Base-by-base conservation (phyloP, 139 green algal species). In the Parachlorella kessleri region DNA sequence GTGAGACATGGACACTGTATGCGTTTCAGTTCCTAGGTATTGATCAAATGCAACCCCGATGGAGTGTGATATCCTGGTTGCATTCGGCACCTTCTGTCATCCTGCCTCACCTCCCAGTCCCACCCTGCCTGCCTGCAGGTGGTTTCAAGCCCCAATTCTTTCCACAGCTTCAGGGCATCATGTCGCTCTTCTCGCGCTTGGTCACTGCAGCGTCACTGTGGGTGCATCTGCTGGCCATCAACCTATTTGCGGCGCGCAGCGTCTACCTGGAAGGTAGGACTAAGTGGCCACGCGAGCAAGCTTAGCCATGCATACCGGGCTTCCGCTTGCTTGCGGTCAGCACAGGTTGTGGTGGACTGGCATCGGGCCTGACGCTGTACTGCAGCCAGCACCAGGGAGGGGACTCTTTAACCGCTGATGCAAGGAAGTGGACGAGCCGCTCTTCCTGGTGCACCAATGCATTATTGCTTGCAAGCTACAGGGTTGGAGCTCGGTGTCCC, bases 91-190 rank as follows among this genome's bases (percentile, higher is more conserved):
- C n/a, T n/a, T n/a, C n/a, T n/a, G n/a, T n/a, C n/a, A n/a, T n/a
- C n/a, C n/a, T n/a, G n/a, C n/a, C n/a, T n/a, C n/a, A n/a, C n/a
- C n/a, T n/a, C n/a, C n/a, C n/a, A n/a, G n/a, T n/a, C n/a, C n/a
- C n/a, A n/a, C n/a, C n/a, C n/a, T n/a, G n/a, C n/a, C n/a, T n/a
- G n/a, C n/a, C n/a, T 59, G 55, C 83, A 92, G 89, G 83, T 36
- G 84, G 89, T 40, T 91, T 92, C 67, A 88, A 86, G n/a, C 89
- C 88, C 18, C 91, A 95, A 72, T 95, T 94, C 81, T 87, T 95
- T 70, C 91, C 91, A 8, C 82, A 55, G 8, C 70, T 95, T 40
- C 39, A 81, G 5, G 90, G 88, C 70, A 93, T 95, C 59, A 70
- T 59, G 23, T 64, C 63, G 18, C 81, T 95, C 5, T 95, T 95